A percentile compares a stretch with the other conserved stretches of the same genome.
Evolutionary conservation across 495 filamentous ascomycete genomes (phyloP).

Genomic region (Trichoderma orchidacearum): DNA sequence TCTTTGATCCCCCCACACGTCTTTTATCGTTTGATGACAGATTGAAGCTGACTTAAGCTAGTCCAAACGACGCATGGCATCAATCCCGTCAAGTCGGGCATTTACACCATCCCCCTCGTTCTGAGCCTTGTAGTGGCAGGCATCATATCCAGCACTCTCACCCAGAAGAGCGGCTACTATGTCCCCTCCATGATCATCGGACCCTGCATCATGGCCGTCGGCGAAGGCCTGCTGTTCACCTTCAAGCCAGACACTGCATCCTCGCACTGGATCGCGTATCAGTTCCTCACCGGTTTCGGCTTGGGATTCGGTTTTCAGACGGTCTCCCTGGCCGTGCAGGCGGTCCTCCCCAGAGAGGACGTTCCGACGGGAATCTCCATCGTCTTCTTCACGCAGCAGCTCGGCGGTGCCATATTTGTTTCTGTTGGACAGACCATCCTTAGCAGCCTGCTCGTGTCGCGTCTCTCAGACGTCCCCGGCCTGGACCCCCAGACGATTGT

Average conservation of each 20-base stretch:
- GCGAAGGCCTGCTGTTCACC: conserved; percentile 55
- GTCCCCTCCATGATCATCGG: conserved; percentile 48
- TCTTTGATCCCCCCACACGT: no score
- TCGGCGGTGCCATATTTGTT: conserved; percentile 55
- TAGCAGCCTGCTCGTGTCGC: conserved; percentile 40
- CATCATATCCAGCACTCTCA: conserved; percentile 35
- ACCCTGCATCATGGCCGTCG: conserved; percentile 46
- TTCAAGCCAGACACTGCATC: conserved; percentile 38
- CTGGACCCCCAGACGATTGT: conserved; percentile 36
- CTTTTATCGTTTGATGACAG: no score
- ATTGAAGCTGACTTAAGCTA: conserved; percentile 17
- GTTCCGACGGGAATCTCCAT: conserved; percentile 48
- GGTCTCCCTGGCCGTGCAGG: conserved; percentile 48
- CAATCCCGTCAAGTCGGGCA: conserved; percentile 41
- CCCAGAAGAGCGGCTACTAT: conserved; percentile 52
- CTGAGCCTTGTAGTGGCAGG: conserved; percentile 34
- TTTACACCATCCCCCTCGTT: conserved; percentile 47
- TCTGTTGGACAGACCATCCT: conserved; percentile 51
- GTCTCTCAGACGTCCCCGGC: conserved; percentile 27
- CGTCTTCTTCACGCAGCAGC: conserved; percentile 52
- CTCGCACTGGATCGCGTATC: conserved; percentile 57
- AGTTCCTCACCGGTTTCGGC: conserved; percentile 58
- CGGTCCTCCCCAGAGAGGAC: conserved; percentile 39
- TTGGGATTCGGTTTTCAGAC: conserved; percentile 64
- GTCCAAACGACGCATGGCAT: conserved; percentile 56